Evolutionary conservation across 2,329 filamentous ascomycete species (phyloP), one percentile per base, ranked within the genome.

Genomic region (Ceratocystis huliohia): DNA sequence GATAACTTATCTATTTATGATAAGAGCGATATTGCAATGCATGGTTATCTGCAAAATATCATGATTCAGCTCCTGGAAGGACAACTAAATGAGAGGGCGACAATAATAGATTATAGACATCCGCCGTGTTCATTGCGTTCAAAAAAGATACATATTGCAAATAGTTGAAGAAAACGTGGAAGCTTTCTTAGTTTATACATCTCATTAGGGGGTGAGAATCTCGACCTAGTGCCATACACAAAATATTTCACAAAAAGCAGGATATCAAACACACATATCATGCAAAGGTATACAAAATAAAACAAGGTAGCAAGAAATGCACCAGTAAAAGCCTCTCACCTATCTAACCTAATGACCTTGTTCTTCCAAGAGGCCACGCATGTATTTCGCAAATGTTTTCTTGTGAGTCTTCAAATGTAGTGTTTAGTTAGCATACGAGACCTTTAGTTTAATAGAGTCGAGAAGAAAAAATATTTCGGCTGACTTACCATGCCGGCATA

Each of bases 311-410:
- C 33, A 46, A 25, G 22, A 44, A 56, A 41, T 20, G 8, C 6
- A 41, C n/a, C 10, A 28, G 22, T 7, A 56, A 65, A 67, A 37
- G 56, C 8, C 25, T 56, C 8, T 8, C 5, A n/a, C 28, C n/a
- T 44, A 13, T 22, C 57, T 2, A 61, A 28, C 48, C 64, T 63
- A 71, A 57, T 69, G 65, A 10, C 68, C 66, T 45, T 76, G 71
- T 63, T 78, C 73, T 70, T 87, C 81, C 73, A 94, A 89, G 59
- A 92, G 77, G 73, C 95, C 88, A 70, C 92, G 90, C 76, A 96
- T 88, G 74, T 96, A 96, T 75, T 90, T 92, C 68, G 96, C 93
- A 78, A 99, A 97, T 3, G 86, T 87, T 79, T 99, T 99, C 79
- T 97, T 97, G 76, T 99, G 94, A 63, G 88, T 84, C 87, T 89